phyloP scores from a whole-genome alignment of 2,329 filamentous ascomycete genomes.

The Aureobasidium musti region DNA sequence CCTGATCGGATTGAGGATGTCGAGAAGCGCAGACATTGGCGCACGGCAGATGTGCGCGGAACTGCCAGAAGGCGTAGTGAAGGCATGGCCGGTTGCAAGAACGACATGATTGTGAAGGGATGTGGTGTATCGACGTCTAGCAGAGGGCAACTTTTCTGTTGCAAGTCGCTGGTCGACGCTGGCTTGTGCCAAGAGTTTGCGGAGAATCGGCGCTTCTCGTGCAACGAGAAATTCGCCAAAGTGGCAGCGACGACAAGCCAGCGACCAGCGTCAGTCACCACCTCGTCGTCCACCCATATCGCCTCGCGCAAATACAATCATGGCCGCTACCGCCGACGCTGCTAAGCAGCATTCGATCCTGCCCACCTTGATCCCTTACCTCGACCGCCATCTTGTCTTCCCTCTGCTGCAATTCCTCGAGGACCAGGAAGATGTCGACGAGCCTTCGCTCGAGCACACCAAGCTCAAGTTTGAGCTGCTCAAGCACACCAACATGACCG shows the following conservation, averaged over 20 bases:
- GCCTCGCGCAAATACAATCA: conserved; percentile 34
- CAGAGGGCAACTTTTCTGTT: conserved; percentile 14
- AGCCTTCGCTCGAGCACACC: conserved; percentile 67
- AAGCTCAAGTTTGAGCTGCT: conserved; percentile 90
- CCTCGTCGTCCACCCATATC: neutral
- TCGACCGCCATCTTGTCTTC: conserved; percentile 96
- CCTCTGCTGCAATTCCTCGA: conserved; percentile 91
- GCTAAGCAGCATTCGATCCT: conserved; percentile 76
- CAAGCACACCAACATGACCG: conserved; percentile 98
- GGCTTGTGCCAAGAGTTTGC: neutral
- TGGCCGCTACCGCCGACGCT: conserved; percentile 53
- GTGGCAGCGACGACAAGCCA: conserved; percentile 26
- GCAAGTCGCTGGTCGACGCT: neutral
- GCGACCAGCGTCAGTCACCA: conserved; percentile 24
- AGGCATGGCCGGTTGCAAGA: conserved; percentile 39
- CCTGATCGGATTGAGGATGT: conserved; percentile 37
- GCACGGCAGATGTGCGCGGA: conserved; percentile 42
- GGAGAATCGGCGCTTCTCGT: conserved; percentile 9
- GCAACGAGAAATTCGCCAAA: conserved; percentile 22
- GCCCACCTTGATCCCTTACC: conserved; percentile 83
- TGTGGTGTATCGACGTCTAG: neutral
- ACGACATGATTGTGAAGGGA: conserved; percentile 26
- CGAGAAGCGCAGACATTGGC: conserved; percentile 48
- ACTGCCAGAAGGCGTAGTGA: conserved; percentile 47
- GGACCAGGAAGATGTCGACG: conserved; percentile 74